These are phyloP conservation scores for Plectranthus barbatus DNA, from an alignment of 257 asterid genomes.

Conservation along the genomic window DNA sequence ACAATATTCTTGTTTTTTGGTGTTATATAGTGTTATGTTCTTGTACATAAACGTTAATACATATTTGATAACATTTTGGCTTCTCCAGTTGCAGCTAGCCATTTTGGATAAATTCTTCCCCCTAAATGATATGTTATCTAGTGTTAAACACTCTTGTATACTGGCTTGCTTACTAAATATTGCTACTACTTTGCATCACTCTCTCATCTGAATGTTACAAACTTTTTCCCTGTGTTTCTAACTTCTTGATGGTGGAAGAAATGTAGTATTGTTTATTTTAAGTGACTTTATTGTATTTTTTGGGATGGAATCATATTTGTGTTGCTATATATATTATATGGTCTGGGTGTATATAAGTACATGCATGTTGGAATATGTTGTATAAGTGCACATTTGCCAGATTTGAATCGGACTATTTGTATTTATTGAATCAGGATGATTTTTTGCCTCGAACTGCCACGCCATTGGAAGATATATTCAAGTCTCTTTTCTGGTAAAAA, in stretches of 20 bases:
- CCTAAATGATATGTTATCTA: not conserved
- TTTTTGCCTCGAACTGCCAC: constrained; percentile 89
- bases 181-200: not conserved
- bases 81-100: not conserved
- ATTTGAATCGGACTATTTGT: not conserved
- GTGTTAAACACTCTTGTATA: not conserved
- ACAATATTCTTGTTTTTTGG: not conserved
- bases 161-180: not conserved
- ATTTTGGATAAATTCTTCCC: not conserved
- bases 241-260: not conserved
- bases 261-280: not conserved
- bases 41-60: not conserved
- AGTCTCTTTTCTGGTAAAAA: constrained; percentile 77
- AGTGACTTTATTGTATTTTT: not conserved
- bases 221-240: not conserved
- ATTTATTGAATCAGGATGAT: constrained; percentile 56
- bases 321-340: not conserved
- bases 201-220: not conserved
- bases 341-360: not conserved
- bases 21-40: not conserved
- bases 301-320: not conserved
- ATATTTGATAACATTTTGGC: not conserved
- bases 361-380: not conserved
- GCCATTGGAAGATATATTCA: constrained; percentile 84
- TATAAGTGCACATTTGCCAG: not conserved